phyloP scores from a whole-genome alignment of 176 grass and related monocot species.

The Eragrostis nindensis region DNA sequence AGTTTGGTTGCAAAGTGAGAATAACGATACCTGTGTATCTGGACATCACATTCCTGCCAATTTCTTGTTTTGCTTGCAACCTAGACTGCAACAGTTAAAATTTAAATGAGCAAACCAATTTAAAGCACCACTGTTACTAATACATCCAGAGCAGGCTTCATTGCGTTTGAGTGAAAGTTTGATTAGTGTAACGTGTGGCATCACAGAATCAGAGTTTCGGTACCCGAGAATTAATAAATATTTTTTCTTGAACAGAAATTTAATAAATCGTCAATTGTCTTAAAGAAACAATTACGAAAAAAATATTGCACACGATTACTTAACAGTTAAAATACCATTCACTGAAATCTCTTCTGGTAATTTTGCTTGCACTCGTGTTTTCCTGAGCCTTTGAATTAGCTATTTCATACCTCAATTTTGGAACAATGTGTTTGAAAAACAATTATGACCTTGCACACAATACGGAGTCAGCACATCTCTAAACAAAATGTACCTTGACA shows the following conservation, averaged over 20 bases:
- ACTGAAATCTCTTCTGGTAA: conserved; percentile 4
- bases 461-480: background rate
- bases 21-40: conserved; percentile 84
- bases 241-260: too few relatives aligned
- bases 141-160: background rate
- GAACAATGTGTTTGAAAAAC: background rate
- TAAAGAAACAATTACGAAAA: background rate
- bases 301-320: background rate
- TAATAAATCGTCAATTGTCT: background rate
- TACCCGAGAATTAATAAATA: background rate
- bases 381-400: background rate
- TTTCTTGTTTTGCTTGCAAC: conserved; percentile 99
- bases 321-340: conserved; percentile 13
- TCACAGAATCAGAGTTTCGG: background rate
- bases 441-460: conserved; percentile 2
- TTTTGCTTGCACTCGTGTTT: conserved; percentile 5
- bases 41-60: conserved; percentile 74
- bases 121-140: background rate
- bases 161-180: background rate
- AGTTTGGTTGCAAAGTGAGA: conserved; percentile 26
- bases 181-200: background rate
- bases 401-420: background rate
- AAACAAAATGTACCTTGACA: conserved; percentile 77
- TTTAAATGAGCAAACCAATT: conserved; percentile 34
- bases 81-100: conserved; percentile 77